These are phyloP conservation scores for Zygoascus bituminiphila DNA, from an alignment of 805 yeast genomes.

Conservation along the genomic window DNA sequence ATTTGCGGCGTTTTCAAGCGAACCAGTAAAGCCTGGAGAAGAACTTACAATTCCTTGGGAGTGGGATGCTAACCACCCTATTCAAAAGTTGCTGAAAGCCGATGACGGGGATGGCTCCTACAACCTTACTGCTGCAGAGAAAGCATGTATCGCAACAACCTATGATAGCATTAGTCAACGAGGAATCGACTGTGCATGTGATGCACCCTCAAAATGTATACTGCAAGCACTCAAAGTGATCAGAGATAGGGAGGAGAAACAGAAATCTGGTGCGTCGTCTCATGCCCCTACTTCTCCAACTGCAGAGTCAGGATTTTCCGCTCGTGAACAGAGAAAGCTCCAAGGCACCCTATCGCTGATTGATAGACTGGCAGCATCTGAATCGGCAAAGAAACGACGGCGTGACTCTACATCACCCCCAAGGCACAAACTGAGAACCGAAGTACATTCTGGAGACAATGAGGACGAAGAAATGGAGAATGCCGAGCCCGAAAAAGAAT, in stretches of 20 bases:
- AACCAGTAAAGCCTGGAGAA: conserved; percentile 50
- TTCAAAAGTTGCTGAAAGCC: conserved; percentile 41
- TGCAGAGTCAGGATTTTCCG: conserved; percentile 15
- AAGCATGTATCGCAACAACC: conserved; percentile 12
- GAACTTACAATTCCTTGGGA: conserved; percentile 82
- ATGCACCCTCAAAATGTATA: conserved; percentile 18
- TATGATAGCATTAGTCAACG: conserved; percentile 17
- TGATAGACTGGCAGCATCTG: conserved; percentile 14
- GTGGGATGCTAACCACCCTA: conserved; percentile 79
- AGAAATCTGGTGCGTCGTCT: conserved; percentile 10
- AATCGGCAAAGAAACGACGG: conserved; percentile 3
- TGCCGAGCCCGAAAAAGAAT: not conserved
- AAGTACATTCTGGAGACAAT: not conserved
- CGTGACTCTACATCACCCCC: not conserved
- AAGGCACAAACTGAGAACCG: not conserved
- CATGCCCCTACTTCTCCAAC: conserved; percentile 5
- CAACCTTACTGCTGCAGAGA: conserved; percentile 16
- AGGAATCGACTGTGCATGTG: conserved; percentile 26
- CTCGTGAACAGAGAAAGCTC: conserved; percentile 24
- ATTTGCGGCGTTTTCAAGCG: conserved; percentile 50
- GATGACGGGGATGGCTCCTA: conserved; percentile 18
- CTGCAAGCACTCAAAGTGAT: conserved; percentile 3
- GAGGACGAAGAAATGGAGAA: not conserved
- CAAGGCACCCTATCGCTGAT: conserved; percentile 20
- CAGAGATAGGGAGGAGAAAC: conserved; percentile 17